phyloP scores from a whole-genome alignment of 495 filamentous ascomycete genomes.

The Aspergillus affinis region DNA sequence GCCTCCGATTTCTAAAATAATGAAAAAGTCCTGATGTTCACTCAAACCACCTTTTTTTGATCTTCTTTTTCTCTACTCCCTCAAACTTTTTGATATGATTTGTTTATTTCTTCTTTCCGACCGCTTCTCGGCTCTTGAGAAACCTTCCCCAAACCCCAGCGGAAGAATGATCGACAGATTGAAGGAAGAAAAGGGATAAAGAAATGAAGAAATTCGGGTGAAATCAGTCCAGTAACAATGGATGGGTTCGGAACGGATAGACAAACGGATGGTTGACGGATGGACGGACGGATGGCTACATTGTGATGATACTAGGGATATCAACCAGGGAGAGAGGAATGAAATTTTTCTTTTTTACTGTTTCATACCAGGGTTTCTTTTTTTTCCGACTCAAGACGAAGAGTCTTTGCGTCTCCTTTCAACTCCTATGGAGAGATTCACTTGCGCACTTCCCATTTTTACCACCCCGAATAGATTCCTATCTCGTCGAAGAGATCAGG shows the following conservation, averaged over 20 bases:
- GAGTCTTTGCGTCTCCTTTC: too few relatives aligned
- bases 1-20: slow-evolving; percentile 27
- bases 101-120: neutral
- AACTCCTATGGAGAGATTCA: neutral
- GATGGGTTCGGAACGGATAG: neutral
- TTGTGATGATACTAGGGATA: slow-evolving; percentile 8
- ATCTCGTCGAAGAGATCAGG: neutral
- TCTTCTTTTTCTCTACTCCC: slow-evolving; percentile 10
- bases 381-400: too few relatives aligned
- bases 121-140: neutral
- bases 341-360: slow-evolving; percentile 21
- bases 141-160: neutral
- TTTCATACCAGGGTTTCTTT: slow-evolving; percentile 14
- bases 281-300: neutral
- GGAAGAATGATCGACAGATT: neutral
- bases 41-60: slow-evolving; percentile 25
- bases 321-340: slow-evolving; percentile 17
- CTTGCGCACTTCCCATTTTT: neutral
- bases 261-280: slow-evolving; percentile 9
- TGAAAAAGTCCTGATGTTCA: slow-evolving; percentile 40
- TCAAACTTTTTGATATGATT: slow-evolving; percentile 6
- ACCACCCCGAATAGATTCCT: neutral
- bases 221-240: slow-evolving; percentile 11
- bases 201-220: slow-evolving; percentile 3
- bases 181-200: neutral